A percentile compares a stretch with the other conserved stretches of the same genome.
Conservation (phyloP, 73 alveolate species). For the Paraurostyla sp. region DNA sequence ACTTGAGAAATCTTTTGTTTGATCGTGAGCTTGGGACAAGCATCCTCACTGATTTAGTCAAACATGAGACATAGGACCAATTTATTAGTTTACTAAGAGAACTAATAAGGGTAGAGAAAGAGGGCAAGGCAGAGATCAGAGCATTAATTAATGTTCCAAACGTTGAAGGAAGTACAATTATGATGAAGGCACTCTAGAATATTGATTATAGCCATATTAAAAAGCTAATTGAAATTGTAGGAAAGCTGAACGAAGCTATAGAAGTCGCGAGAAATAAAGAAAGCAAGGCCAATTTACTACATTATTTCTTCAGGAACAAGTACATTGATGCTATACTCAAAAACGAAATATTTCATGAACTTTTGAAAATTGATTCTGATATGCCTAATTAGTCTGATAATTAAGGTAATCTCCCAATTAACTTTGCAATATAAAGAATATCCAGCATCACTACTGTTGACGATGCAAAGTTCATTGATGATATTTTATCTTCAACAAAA, state of each 20-base stretch:
- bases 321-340: neutral
- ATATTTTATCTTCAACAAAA: no score
- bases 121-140: neutral
- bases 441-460: no score
- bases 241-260: neutral
- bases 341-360: neutral
- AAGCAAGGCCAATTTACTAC: neutral
- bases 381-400: neutral
- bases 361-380: neutral
- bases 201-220: neutral
- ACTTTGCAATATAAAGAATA: neutral
- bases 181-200: neutral
- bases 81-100: neutral
- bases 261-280: neutral
- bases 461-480: no score
- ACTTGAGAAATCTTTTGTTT: constrained; percentile 18
- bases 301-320: neutral
- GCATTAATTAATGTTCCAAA: neutral
- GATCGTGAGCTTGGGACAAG: constrained; percentile 55
- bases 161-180: neutral
- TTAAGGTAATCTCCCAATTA: neutral
- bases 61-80: neutral
- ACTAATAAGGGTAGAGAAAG: constrained; percentile 6
- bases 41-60: constrained; percentile 22
- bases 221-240: neutral